Conservation (phyloP, 352 stramenopile genomes). For the Aphanomyces astaci region DNA sequence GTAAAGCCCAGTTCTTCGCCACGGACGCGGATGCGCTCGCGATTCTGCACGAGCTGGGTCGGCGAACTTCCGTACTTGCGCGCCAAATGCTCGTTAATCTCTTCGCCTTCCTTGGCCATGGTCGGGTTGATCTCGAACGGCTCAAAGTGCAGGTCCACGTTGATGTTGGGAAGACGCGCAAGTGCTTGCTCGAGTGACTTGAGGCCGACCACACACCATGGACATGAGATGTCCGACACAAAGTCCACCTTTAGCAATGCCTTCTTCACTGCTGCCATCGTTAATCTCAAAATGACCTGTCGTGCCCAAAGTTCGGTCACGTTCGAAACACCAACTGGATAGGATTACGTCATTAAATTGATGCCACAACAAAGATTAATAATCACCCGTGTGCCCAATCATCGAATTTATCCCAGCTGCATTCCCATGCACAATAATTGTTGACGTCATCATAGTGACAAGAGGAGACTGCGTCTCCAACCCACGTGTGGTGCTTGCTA, state of each 20-base stretch:
- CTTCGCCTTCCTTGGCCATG: not conserved
- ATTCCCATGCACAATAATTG: no score
- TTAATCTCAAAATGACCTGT: not conserved
- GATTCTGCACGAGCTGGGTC: not conserved
- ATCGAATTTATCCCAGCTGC: no score
- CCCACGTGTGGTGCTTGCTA: no score
- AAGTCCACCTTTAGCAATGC: not conserved
- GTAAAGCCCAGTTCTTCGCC: not conserved
- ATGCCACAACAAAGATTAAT: no score
- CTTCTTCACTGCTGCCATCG: not conserved
- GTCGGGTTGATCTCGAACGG: not conserved
- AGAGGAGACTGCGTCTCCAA: no score
- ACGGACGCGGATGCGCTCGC: not conserved
- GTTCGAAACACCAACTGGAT: no score
- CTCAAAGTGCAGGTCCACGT: not conserved
- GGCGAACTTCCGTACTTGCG: not conserved
- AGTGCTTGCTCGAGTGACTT: not conserved
- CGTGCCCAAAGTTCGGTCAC: no score
- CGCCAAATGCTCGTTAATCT: not conserved
- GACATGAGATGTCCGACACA: not conserved
- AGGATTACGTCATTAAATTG: no score
- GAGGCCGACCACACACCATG: not conserved
- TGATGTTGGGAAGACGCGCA: not conserved
- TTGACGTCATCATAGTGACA: no score
- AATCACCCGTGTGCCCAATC: no score